Conservation (phyloP, 192 early-diverging fungal species). For the Podila clonocystis region DNA sequence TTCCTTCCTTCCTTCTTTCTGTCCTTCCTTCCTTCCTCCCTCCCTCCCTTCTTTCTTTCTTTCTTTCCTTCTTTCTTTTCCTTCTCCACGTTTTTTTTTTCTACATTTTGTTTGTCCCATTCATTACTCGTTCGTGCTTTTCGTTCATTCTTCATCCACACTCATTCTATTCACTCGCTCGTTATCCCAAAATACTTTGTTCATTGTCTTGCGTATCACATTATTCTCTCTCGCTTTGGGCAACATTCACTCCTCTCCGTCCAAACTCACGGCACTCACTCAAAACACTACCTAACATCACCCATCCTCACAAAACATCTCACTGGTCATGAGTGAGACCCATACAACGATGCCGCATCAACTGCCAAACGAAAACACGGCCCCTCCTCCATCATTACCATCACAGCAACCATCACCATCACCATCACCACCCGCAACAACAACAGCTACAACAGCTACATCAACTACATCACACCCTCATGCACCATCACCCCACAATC, state of each 20-base stretch:
- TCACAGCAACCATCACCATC: background rate
- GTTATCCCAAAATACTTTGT: background rate
- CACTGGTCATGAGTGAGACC: slow-evolving; percentile 26
- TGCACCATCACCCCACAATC: background rate
- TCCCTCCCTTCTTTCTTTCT: background rate
- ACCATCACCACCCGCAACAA: background rate
- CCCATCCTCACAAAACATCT: background rate
- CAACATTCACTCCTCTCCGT: background rate
- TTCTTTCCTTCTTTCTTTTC: background rate
- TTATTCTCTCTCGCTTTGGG: background rate
- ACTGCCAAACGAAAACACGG: slow-evolving; percentile 14
- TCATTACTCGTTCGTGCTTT: background rate
- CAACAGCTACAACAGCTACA: background rate
- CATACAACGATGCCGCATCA: slow-evolving; percentile 15
- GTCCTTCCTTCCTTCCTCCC: background rate
- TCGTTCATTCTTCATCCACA: background rate
- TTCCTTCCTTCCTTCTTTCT: background rate
- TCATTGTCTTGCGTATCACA: background rate
- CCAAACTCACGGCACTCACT: background rate
- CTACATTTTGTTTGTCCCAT: background rate
- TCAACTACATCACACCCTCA: background rate
- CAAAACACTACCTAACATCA: background rate
- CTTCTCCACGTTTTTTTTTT: background rate
- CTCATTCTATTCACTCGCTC: background rate
- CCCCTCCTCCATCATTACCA: background rate